Conservation (phyloP, 164 flowering plant genomes). For the Vitis labrusca region DNA sequence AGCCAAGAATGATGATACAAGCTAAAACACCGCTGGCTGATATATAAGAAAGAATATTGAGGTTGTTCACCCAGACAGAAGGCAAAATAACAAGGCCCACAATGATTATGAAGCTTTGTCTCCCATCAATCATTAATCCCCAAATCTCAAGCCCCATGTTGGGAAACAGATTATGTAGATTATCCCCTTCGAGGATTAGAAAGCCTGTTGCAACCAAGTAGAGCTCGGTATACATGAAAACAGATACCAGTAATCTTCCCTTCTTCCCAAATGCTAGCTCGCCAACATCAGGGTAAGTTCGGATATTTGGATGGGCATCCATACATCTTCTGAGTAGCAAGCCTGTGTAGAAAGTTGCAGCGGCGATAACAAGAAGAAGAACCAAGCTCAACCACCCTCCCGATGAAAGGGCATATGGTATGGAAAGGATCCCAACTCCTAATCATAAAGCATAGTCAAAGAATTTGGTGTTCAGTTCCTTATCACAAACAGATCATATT, state of each 20-base stretch:
- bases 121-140: slow-evolving; percentile 3
- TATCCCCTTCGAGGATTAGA: slow-evolving; percentile 19
- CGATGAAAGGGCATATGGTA: slow-evolving; percentile 15
- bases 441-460: no score
- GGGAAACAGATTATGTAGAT: slow-evolving; percentile 19
- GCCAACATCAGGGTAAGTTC: slow-evolving; percentile 17
- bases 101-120: slow-evolving; percentile 9
- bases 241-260: not conserved
- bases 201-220: not conserved
- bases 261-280: not conserved
- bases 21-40: slow-evolving; percentile 58
- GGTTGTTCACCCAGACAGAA: slow-evolving; percentile 36
- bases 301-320: slow-evolving; percentile 9
- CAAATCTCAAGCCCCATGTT: slow-evolving; percentile 4
- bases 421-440: slow-evolving; percentile 16
- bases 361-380: slow-evolving; percentile 8
- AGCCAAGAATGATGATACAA: slow-evolving; percentile 30
- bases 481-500: no score
- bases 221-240: not conserved
- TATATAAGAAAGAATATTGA: slow-evolving; percentile 14
- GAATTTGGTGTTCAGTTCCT: no score
- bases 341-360: slow-evolving; percentile 11
- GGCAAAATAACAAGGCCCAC: slow-evolving; percentile 40
- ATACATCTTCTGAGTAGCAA: slow-evolving; percentile 15
- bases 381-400: not conserved